These are phyloP conservation scores for Trichoderma virens DNA, from an alignment of 495 filamentous ascomycete species.

Conservation along the genomic window DNA sequence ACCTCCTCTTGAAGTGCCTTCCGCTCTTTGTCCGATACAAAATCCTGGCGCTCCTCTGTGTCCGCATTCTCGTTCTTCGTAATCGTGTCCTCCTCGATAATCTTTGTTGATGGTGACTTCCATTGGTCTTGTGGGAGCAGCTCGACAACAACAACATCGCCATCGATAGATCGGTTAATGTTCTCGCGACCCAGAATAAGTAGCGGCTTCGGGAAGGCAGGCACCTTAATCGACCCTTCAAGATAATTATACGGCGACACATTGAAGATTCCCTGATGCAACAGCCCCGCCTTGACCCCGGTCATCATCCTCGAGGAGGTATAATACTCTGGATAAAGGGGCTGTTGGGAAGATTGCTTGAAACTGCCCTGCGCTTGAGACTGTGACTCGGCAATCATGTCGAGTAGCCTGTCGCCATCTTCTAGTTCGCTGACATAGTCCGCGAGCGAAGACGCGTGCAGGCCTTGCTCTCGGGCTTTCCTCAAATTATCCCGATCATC, in stretches of 20 bases:
- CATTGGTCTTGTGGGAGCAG: conserved; percentile 89
- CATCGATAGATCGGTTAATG: conserved; percentile 87
- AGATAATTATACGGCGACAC: conserved; percentile 97
- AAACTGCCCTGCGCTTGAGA: conserved; percentile 58
- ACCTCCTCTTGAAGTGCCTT: conserved; percentile 84
- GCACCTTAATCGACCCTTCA: conserved; percentile 82
- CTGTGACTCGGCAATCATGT: conserved; percentile 80
- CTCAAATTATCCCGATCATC: conserved; percentile 82
- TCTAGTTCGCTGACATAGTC: conserved; percentile 80
- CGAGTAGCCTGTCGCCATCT: conserved; percentile 75
- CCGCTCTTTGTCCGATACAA: conserved; percentile 79
- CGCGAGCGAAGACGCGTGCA: conserved; percentile 57
- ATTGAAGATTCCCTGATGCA: conserved; percentile 93
- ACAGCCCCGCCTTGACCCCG: conserved; percentile 70
- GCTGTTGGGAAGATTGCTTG: conserved; percentile 52
- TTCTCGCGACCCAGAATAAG: conserved; percentile 90
- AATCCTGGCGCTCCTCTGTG: conserved; percentile 59
- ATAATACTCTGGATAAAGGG: conserved; percentile 74
- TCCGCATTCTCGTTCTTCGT: conserved; percentile 91
- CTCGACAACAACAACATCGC: conserved; percentile 87
- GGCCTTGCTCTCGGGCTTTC: conserved; percentile 70
- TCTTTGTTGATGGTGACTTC: conserved; percentile 90
- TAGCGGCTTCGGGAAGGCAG: conserved; percentile 81
- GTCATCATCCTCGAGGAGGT: conserved; percentile 93
- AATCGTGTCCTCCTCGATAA: conserved; percentile 88